Evolutionary conservation across 164 flowering plant genomes (phyloP).

Genomic region (Berberis vulgaris): DNA sequence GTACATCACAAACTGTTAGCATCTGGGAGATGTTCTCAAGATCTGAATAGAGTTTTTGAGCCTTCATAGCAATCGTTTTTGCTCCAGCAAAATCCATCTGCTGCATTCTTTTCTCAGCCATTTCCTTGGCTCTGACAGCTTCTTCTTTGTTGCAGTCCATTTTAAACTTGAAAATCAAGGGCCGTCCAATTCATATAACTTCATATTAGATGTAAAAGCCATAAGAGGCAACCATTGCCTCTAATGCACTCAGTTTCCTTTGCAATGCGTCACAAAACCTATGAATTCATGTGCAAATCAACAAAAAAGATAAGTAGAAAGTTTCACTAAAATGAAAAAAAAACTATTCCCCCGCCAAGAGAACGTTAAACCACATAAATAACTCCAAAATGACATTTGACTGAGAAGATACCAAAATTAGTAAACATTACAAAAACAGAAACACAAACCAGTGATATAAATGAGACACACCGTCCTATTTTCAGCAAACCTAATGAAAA

Average conservation of each 20-base stretch:
- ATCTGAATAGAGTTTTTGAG: constrained; percentile 56
- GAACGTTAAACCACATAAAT: too few relatives aligned
- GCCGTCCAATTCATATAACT: not conserved
- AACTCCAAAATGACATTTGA: too few relatives aligned
- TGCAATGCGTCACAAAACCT: too few relatives aligned
- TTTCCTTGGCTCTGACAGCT: constrained; percentile 59
- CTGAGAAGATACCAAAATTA: too few relatives aligned
- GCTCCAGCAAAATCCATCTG: constrained; percentile 64
- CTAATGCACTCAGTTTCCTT: not conserved
- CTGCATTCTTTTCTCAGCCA: constrained; percentile 66
- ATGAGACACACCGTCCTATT: too few relatives aligned
- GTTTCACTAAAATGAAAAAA: too few relatives aligned
- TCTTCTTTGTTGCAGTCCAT: constrained; percentile 95
- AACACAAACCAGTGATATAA: too few relatives aligned
- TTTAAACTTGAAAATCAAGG: constrained; percentile 2
- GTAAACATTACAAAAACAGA: too few relatives aligned
- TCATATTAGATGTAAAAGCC: constrained; percentile 3
- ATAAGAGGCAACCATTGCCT: constrained; percentile 2
- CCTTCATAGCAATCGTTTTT: constrained; percentile 42
- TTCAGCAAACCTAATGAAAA: too few relatives aligned
- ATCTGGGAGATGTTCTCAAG: constrained; percentile 56
- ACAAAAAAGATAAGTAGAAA: too few relatives aligned
- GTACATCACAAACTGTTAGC: constrained; percentile 71
- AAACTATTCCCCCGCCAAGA: too few relatives aligned
- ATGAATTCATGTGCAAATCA: too few relatives aligned